phyloP scores from a whole-genome alignment of 176 grass and related monocot species.

The Olyra latifolia region DNA sequence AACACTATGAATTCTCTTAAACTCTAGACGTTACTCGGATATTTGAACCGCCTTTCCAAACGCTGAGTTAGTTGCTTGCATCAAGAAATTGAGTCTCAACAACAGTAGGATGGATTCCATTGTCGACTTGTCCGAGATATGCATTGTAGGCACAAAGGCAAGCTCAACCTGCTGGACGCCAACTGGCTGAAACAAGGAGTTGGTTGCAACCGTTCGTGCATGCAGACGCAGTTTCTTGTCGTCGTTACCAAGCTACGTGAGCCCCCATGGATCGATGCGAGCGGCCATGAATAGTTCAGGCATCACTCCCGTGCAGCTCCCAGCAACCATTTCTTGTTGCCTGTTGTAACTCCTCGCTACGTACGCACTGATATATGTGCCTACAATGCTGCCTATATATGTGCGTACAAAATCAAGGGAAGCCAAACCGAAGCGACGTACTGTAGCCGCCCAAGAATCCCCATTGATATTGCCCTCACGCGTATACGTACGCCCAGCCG shows the following conservation, averaged over 20 bases:
- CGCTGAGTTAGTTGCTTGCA: too few relatives aligned
- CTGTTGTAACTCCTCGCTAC: not conserved
- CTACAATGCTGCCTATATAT: too few relatives aligned
- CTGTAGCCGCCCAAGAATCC: not conserved
- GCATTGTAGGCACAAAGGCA: too few relatives aligned
- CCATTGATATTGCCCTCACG: not conserved
- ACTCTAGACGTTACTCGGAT: too few relatives aligned
- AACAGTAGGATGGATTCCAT: too few relatives aligned
- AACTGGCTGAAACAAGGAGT: slow-evolving; percentile 12
- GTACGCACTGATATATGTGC: not conserved
- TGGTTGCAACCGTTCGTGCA: not conserved
- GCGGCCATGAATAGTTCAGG: not conserved
- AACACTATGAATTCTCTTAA: too few relatives aligned
- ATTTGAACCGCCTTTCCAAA: too few relatives aligned
- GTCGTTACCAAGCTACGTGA: slow-evolving; percentile 15
- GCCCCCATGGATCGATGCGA: not conserved
- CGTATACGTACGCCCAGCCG: not conserved
- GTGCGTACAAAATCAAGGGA: not conserved
- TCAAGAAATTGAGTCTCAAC: too few relatives aligned
- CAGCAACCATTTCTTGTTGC: slow-evolving; percentile 6
- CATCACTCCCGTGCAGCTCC: slow-evolving; percentile 1
- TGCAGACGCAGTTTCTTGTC: slow-evolving; percentile 28
- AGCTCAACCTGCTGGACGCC: not conserved
- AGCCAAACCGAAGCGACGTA: not conserved
- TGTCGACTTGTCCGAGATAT: not conserved